These are phyloP conservation scores for Tricholoma bakamatsutake DNA, from an alignment of 768 basidiomycete species.

Conservation along the genomic window DNA sequence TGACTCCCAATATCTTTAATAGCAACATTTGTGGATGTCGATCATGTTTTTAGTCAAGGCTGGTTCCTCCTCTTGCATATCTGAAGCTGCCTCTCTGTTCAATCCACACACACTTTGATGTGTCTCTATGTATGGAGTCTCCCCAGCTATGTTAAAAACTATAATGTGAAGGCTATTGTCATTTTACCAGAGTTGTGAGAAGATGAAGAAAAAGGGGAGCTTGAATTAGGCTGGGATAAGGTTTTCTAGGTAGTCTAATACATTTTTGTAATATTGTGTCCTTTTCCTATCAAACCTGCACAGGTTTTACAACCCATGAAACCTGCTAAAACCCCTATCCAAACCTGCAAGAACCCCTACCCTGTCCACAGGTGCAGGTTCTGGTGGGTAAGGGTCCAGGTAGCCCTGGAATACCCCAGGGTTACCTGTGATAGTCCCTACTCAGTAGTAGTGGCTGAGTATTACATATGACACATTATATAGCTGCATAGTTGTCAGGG, in stretches of 20 bases:
- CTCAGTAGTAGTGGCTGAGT: too few species aligned
- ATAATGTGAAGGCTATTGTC: not conserved
- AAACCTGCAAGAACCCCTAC: not conserved
- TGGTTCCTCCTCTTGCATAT: not conserved
- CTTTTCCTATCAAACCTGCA: not conserved
- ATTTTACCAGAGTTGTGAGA: not conserved
- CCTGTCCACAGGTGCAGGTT: not conserved
- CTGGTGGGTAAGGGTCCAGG: not conserved
- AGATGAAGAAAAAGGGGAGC: conserved; percentile 4
- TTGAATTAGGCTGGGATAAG: conserved; percentile 6
- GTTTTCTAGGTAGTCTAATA: not conserved
- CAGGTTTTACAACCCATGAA: not conserved
- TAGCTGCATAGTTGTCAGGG: too few species aligned
- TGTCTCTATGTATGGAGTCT: not conserved
- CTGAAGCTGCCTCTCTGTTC: not conserved
- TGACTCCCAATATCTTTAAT: not conserved
- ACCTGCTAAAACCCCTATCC: not conserved
- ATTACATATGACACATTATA: too few species aligned
- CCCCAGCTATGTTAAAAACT: not conserved
- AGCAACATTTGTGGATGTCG: conserved; percentile 7
- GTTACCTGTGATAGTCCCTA: not conserved
- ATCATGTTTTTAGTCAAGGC: conserved; percentile 4
- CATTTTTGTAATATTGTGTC: not conserved
- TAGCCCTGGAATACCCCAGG: too few species aligned
- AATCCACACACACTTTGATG: not conserved